Evolutionary conservation across 1,284 basidiomycete genomes (phyloP), one percentile per base, ranked within the genome.

Genomic region (Heliocybe sulcata): DNA sequence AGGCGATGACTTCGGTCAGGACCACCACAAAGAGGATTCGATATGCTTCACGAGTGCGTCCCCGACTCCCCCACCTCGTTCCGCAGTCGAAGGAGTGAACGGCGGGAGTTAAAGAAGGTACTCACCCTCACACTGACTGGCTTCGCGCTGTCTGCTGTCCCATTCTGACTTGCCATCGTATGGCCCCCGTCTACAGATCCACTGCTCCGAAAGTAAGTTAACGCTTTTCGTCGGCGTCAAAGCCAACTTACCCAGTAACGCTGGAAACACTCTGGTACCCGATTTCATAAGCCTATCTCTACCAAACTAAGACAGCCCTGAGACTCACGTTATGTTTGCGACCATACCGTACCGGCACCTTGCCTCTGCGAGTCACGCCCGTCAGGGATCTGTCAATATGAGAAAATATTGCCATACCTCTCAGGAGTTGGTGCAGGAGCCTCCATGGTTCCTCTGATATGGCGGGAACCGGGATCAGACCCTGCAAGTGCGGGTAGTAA

Each of bases 311-410:
- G 47, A 29, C 27, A 6, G 31, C 35, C 35, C 52, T 23, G 27
- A 19, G n/a, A 54, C 60, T 52, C 59, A 74, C 76, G 73, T 77
- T 78, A 60, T 69, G 65, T 60, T 69, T 69, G 54, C 69, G 69
- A 54, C 69, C 61, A 63, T 77, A 75, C 9, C 71, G 77, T 55
- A 70, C 65, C 60, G 73, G 76, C 45, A 68, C 68, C 11, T 58
- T 35, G 42, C 53, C 22, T 49, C 47, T 49, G n/a, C 20, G 3
- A 29, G 4, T 14, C 45, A 19, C 23, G 45, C 56, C 49, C 55
- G 55, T 55, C 67, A 70, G 27, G 51, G 31, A 25, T 35, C 4
- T 29, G 19, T 50, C 25, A 35, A 14, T 14, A 20, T 4, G 25
- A n/a, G n/a, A 42, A 52, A 29, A 45, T 22, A 31, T 49, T 35